Percentiles rank a stretch among this genome's conserved stretches.
Conservation (phyloP, 163 green algal species). For the Scenedesmus sp. region DNA sequence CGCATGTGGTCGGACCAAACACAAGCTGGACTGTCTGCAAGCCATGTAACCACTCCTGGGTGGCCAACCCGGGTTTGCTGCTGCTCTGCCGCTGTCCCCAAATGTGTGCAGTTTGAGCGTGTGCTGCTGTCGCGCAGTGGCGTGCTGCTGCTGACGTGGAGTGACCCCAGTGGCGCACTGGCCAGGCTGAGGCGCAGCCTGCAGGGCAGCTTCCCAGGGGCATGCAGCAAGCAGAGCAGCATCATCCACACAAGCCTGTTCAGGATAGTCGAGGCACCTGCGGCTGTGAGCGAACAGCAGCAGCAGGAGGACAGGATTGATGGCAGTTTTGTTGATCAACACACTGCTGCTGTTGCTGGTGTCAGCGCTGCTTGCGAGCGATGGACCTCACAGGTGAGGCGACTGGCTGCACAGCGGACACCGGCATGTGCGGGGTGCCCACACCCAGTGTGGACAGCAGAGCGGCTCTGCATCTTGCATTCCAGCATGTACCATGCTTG, state of each 20-base stretch:
- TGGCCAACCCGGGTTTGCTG: not conserved
- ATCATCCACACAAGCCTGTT: conserved; percentile 51
- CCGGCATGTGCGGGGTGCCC: too few species aligned
- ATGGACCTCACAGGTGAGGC: conserved; percentile 10
- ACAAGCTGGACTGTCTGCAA: too few species aligned
- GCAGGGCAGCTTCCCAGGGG: conserved; percentile 2
- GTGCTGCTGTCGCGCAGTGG: conserved; percentile 32
- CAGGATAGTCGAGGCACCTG: not conserved
- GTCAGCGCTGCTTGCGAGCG: conserved; percentile 19
- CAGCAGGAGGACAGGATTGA: not conserved
- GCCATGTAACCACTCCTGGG: not conserved
- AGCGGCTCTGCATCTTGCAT: not conserved
- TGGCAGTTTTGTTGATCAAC: too few species aligned
- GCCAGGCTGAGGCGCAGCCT: not conserved
- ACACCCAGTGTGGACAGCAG: too few species aligned
- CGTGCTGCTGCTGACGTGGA: conserved; percentile 39
- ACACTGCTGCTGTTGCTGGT: not conserved
- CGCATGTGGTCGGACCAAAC: too few species aligned
- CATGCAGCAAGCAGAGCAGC: conserved; percentile 20
- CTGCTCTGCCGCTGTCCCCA: not conserved
- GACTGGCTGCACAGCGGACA: too few species aligned
- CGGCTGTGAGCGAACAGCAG: not conserved
- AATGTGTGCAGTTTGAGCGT: conserved; percentile 20
- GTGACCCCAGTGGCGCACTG: not conserved
- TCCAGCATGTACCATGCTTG: too few species aligned